Conservation (phyloP, 2,329 filamentous ascomycete species). For the Blastomyces gilchristii region DNA sequence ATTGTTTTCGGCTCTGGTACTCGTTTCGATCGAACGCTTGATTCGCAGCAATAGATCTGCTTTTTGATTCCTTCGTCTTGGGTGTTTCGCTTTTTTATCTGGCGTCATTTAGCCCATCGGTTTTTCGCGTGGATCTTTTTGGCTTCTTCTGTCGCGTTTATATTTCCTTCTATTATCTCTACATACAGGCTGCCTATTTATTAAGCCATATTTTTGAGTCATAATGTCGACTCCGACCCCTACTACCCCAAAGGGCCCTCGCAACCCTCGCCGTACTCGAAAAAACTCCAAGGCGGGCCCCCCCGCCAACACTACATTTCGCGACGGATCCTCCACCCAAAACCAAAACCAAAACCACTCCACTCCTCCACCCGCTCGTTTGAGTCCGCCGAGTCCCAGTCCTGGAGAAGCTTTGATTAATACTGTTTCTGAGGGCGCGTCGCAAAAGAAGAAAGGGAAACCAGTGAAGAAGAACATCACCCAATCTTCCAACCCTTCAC, state of each 20-base stretch:
- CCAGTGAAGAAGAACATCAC: conserved; percentile 29
- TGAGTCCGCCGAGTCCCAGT: conserved; percentile 28
- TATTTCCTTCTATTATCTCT: conserved; percentile 20
- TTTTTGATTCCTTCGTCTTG: conserved; percentile 8
- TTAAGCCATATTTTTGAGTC: conserved; percentile 33
- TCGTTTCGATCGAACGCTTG: background rate
- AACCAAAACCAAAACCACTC: background rate
- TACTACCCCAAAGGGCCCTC: conserved; percentile 31
- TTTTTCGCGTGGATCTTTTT: conserved; percentile 10
- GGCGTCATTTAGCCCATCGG: conserved; percentile 11
- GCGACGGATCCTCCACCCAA: background rate
- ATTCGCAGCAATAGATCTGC: conserved; percentile 2
- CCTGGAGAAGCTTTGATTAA: conserved; percentile 26
- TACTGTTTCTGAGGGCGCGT: conserved; percentile 20
- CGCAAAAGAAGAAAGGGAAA: conserved; percentile 30
- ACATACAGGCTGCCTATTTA: conserved; percentile 41
- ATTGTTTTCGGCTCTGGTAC: background rate
- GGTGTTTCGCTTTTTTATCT: conserved; percentile 11
- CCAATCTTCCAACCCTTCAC: conserved; percentile 19
- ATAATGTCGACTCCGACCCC: conserved; percentile 39
- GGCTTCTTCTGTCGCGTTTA: conserved; percentile 9
- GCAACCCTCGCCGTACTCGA: conserved; percentile 28
- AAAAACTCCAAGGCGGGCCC: conserved; percentile 26
- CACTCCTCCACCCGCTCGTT: conserved; percentile 22
- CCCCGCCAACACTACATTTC: conserved; percentile 6